Conservation (phyloP, 257 asterid genomes). For the Eucommia ulmoides region DNA sequence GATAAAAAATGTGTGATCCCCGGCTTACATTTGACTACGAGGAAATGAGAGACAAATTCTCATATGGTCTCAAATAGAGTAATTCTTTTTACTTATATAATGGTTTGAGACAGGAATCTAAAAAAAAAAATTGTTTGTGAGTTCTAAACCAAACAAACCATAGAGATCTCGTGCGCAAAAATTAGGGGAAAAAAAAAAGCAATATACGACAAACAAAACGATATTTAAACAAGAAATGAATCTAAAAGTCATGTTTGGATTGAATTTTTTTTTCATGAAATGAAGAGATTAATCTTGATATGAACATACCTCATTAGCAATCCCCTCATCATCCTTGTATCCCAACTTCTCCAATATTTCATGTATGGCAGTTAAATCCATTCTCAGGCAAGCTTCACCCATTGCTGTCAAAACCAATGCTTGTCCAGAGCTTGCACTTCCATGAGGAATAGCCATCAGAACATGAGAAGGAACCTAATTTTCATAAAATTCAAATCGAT, state of each 20-base stretch:
- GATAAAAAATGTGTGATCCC: too few species aligned
- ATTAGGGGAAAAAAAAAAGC: background rate
- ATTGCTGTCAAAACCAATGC: conserved; percentile 29
- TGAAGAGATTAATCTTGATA: background rate
- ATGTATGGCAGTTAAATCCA: conserved; percentile 84
- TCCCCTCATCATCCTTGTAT: conserved; percentile 84
- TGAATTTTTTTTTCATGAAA: too few species aligned
- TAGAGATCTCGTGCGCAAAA: background rate
- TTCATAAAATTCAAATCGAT: background rate
- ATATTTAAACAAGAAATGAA: background rate
- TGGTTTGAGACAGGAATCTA: too few species aligned
- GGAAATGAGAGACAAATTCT: too few species aligned
- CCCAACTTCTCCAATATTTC: conserved; percentile 66
- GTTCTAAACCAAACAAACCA: too few species aligned
- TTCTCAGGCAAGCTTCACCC: conserved; percentile 88
- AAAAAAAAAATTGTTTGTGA: too few species aligned
- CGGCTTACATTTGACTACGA: too few species aligned
- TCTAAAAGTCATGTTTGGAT: too few species aligned
- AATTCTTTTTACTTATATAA: too few species aligned
- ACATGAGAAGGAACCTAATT: conserved; percentile 59
- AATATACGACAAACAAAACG: background rate
- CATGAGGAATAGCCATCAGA: conserved; percentile 37
- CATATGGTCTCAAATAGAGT: too few species aligned
- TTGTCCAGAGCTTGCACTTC: conserved; percentile 19
- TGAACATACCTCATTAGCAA: conserved; percentile 58